phyloP scores from a whole-genome alignment of 352 stramenopile species.

The Bremia lactucae region DNA sequence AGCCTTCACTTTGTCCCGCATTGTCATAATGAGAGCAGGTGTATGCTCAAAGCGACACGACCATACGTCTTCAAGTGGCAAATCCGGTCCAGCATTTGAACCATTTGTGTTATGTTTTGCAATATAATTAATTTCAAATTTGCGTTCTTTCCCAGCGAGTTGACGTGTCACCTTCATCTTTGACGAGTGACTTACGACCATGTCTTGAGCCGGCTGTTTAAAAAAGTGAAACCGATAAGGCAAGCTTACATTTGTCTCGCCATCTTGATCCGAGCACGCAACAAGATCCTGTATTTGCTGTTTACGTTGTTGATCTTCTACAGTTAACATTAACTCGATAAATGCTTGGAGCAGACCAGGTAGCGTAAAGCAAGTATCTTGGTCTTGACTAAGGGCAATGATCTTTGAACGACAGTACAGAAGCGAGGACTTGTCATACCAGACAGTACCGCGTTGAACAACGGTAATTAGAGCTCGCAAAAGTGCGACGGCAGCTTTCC shows the following conservation, averaged over 20 bases:
- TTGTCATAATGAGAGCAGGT: constrained; percentile 53
- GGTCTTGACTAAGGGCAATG: constrained; percentile 70
- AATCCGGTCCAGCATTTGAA: constrained; percentile 11
- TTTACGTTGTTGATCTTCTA: constrained; percentile 59
- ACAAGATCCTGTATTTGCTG: constrained; percentile 40
- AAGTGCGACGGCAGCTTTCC: constrained; percentile 43
- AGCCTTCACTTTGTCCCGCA: constrained; percentile 59
- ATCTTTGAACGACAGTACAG: constrained; percentile 83
- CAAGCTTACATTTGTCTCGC: constrained; percentile 33
- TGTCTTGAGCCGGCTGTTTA: constrained; percentile 49
- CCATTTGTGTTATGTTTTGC: constrained; percentile 25
- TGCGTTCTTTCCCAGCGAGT: constrained; percentile 62
- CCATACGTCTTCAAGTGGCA: constrained; percentile 19
- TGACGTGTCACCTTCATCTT: constrained; percentile 69
- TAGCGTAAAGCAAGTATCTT: constrained; percentile 67
- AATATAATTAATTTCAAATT: constrained; percentile 63
- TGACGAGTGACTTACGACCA: constrained; percentile 71
- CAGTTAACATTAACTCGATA: constrained; percentile 73
- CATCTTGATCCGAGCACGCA: constrained; percentile 41
- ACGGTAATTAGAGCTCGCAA: constrained; percentile 57
- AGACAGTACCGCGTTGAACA: constrained; percentile 47
- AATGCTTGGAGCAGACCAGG: constrained; percentile 68
- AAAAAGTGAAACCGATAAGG: constrained; percentile 73
- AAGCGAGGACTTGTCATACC: constrained; percentile 60
- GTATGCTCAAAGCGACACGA: constrained; percentile 82